Conservation (phyloP, 192 early-diverging fungal genomes). For the Umbelopsis sp. region DNA sequence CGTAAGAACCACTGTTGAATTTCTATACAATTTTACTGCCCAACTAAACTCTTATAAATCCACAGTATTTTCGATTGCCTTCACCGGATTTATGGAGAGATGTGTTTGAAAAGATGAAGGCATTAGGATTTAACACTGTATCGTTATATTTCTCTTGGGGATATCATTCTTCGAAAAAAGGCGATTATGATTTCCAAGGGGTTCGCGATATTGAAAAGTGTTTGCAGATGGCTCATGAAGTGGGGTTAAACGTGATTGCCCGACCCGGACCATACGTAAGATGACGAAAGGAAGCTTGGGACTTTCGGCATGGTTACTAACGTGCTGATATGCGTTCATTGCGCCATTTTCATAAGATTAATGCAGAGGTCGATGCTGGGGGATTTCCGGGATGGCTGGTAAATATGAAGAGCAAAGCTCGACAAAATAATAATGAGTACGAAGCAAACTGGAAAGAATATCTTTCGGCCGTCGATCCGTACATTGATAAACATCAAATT, state of each 20-base stretch:
- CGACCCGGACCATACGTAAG: constrained; percentile 22
- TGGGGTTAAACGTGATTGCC: constrained; percentile 28
- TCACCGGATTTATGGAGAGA: constrained; percentile 33
- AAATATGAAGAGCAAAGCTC: background rate
- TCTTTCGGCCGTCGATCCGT: constrained; percentile 13
- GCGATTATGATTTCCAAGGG: constrained; percentile 29
- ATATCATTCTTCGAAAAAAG: constrained; percentile 28
- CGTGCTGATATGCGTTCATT: no score
- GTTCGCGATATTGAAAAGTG: constrained; percentile 26
- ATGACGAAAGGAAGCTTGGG: background rate
- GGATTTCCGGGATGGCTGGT: constrained; percentile 18
- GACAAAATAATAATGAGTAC: background rate
- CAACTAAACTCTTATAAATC: background rate
- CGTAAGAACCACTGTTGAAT: no score
- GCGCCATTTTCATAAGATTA: no score
- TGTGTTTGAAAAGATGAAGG: constrained; percentile 31
- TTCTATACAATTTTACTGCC: no score
- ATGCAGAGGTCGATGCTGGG: background rate
- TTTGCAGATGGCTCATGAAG: constrained; percentile 22
- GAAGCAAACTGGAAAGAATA: constrained; percentile 4
- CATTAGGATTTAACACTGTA: constrained; percentile 26
- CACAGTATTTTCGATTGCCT: constrained; percentile 25
- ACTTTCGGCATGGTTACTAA: no score
- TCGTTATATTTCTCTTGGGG: constrained; percentile 31
- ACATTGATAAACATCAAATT: constrained; percentile 12